Evolutionary conservation across 208 protist genomes (phyloP), one percentile per base, ranked within the genome.

Genomic region (Phytomonas sp.): DNA sequence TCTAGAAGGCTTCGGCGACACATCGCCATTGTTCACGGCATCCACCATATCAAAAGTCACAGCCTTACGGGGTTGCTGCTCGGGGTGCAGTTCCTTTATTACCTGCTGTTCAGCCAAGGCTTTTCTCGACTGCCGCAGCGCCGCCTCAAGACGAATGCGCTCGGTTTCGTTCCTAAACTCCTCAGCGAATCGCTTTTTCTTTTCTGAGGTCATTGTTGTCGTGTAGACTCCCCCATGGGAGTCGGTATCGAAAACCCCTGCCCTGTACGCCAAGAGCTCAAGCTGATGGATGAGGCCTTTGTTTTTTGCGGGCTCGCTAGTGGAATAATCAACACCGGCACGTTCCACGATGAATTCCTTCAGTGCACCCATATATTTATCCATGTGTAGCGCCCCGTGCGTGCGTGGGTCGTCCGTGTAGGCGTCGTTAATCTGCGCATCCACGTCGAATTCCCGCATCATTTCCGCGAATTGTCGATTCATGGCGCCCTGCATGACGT

Each of bases 201-300:
- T 93, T 42, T 95, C 86, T 7, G 84, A 77, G 40, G 87, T 42
- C 33, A 83, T 10, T 10, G 87, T 93, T 29, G 87, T 92, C 66
- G 81, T 77, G 66, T 82, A 88, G 29, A 90, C 67, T 65, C 86
- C 84, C 0, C 80, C 87, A 0, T 66, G 71, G 19, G 70, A 49
- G 30, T 86, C 79, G 19, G 80, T 78, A 37, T 90, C 89, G 32
- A 89, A 89, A 8, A 78, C 85, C 6, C 86, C 81, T 7, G 75
- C 81, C 36, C 79, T 60, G 67, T 84, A 74, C 6, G 82, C 74
- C 56, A 95, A 74, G 61, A 79, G 79, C 62, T 80, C 75, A 19
- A 95, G 75, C 75, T 95, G 90, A 60, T 91, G 84, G 31, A 93
- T 81, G 11, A 91, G 77, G 19, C 90, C 90, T 67, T 91, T 92